Base-by-base conservation (phyloP, 2,329 filamentous ascomycete genomes). In the Fusarium camptoceras region DNA sequence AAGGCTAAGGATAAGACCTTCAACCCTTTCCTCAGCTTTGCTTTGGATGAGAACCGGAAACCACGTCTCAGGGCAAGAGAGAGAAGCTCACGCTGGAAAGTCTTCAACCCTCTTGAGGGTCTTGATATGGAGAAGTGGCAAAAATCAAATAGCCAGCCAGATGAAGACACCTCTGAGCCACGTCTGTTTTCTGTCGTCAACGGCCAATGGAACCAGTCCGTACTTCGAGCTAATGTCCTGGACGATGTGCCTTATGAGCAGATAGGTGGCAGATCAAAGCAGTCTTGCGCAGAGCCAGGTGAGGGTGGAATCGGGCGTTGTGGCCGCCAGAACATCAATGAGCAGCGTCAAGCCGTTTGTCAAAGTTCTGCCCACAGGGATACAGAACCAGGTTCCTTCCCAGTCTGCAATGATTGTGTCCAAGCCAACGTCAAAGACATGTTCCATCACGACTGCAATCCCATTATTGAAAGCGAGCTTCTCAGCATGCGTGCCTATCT, bases 401-500 rank as follows among this genome's bases (percentile, higher is more conserved):
- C 73, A 9, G 39, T 75, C 39, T 74, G 73, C 48, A 28, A 50
- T 9, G 28, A 42, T 2, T 83, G 81, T 67, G 55, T 76, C 50
- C 9, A 53, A 3, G n/a, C 18, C 3, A 73, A 68, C 64, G 66
- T 67, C 16, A 24, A 28, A 6, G 46, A 68, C 9, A 61, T 80
- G 42, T 62, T 71, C 37, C 18, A 55, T 2, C 59, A 46, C 9
- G 10, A 59, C 2, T 30, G n/a, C 9, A 57, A 50, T n/a, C 42
- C 64, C 41, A 41, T 78, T 39, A 64, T 59, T 2, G 30, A 20
- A 12, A 28, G 22, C 7, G 76, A 79, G 31, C 57, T 81, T n/a
- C 30, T 77, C n/a, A 48, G 34, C 31, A 76, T 82, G 73, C 77
- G 82, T 6, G 75, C 75, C 42, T 82, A 80, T 70, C 73, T 80